Evolutionary conservation across 78 protist genomes (phyloP), one percentile per base, ranked within the genome.

Genomic region (Polysphondylium violaceum): DNA sequence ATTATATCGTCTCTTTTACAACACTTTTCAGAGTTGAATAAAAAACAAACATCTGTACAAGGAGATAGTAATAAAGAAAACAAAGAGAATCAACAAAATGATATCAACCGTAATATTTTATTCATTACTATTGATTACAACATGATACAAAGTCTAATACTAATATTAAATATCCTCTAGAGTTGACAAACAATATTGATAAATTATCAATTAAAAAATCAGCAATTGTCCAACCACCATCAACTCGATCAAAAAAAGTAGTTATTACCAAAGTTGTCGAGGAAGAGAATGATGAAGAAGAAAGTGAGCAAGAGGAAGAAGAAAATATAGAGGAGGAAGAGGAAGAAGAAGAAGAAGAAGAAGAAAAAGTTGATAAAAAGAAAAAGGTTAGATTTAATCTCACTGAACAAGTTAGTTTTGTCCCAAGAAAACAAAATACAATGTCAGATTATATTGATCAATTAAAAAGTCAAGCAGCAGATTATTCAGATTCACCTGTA

Each of bases 351-450:
- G 7, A 71, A 47, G 5, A 71, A 4, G 23, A 75, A 58, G 33
- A 75, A 75, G 35, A 75, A 23, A n/a, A 58, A 35, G 11, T 25
- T 6, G 35, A 74, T 56, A 36, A 12, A 27, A 76, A 78, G 72
- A 78, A 51, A 50, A 25, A 31, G 50, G 88, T 78, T 21, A 47
- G 76, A 31, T 78, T 78, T 44, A 78, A 64, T 78, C 67, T 55
- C 44, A 38, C 51, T 16, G 56, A 56, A n/a, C 69, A 78, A 35
- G 36, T 78, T 33, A 67, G 71, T 68, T 61, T 64, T n/a, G 29
- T 78, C 4, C 40, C 25, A 31, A 36, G 71, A 78, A 35, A 40
- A 64, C 51, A 78, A 25, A 64, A 69, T 44, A 50, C 29, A 21
- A 47, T 56, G 44, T 35, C 64, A 61, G 40, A 61, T 44, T 47